These are phyloP conservation scores for Pythium insidiosum DNA, from an alignment of 352 stramenopile genomes.

Conservation along the genomic window DNA sequence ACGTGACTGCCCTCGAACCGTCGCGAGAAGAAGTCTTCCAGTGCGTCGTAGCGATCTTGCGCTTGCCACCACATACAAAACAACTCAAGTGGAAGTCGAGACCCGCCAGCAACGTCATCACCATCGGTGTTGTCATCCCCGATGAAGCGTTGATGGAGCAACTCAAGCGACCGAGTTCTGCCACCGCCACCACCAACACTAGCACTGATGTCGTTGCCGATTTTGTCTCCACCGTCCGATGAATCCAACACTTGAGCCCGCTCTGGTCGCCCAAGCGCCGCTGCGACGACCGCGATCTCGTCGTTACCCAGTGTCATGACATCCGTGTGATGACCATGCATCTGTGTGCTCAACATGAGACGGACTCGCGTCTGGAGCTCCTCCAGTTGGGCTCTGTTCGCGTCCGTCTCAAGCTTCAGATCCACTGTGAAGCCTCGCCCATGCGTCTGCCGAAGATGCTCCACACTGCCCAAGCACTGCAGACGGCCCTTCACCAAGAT, in stretches of 20 bases:
- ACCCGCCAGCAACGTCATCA: not conserved
- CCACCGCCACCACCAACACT: too few relatives aligned
- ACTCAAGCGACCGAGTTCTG: not conserved
- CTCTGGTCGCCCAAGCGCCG: too few relatives aligned
- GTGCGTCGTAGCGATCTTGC: conserved; percentile 9
- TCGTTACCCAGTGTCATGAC: too few relatives aligned
- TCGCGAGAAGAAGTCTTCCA: conserved; percentile 3
- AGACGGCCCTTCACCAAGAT: conserved; percentile 24
- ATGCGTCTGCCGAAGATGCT: conserved; percentile 91
- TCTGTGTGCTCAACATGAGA: too few relatives aligned
- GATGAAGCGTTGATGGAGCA: not conserved
- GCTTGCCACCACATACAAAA: conserved; percentile 13
- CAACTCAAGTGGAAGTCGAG: not conserved
- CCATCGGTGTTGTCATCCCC: not conserved
- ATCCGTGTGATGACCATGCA: too few relatives aligned
- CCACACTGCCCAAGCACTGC: conserved; percentile 39
- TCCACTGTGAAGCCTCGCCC: conserved; percentile 85
- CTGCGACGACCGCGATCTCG: too few relatives aligned
- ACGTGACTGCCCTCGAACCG: conserved; percentile 60
- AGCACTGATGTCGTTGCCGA: too few relatives aligned
- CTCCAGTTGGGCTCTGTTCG: conserved; percentile 14
- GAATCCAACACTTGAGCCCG: too few relatives aligned
- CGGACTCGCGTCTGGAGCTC: not conserved
- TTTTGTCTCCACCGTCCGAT: too few relatives aligned
- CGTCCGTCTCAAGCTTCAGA: conserved; percentile 30